phyloP scores from a whole-genome alignment of 306 rosid species.

The Lathyrus tuberosus region DNA sequence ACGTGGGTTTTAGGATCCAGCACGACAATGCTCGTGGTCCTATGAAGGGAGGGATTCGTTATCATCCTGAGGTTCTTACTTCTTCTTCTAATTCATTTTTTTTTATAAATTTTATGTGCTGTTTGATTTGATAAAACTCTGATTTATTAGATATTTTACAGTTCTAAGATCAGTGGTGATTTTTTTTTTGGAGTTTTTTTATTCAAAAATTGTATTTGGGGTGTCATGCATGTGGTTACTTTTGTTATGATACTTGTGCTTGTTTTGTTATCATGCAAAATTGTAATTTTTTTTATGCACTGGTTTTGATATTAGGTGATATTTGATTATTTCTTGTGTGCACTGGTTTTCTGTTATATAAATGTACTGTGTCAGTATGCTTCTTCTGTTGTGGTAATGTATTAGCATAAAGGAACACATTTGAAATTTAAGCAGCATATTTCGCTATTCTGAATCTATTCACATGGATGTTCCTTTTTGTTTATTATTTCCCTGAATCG shows the following conservation, averaged over 20 bases:
- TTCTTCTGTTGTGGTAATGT: background rate
- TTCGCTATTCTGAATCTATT: background rate
- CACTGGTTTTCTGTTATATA: background rate
- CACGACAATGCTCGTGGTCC: constrained; percentile 92
- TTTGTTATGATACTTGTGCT: background rate
- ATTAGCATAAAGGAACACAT: background rate
- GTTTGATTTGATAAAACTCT: background rate
- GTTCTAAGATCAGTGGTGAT: background rate
- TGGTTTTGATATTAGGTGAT: constrained; percentile 1
- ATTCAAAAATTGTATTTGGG: background rate
- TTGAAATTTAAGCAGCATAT: background rate
- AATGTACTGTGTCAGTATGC: background rate
- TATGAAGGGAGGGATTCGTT: constrained; percentile 83
- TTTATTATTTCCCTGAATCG: too few relatives aligned
- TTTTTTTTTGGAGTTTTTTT: background rate
- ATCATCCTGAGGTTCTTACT: constrained; percentile 68
- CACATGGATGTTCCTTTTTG: background rate
- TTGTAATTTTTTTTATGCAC: background rate
- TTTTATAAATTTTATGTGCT: background rate
- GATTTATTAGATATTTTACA: background rate
- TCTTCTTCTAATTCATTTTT: background rate
- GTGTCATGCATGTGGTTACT: background rate
- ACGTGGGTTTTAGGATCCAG: constrained; percentile 75
- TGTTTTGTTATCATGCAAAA: constrained; percentile 9
- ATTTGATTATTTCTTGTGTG: constrained; percentile 3